phyloP scores from a whole-genome alignment of 768 basidiomycete species.

The Inosperma sp. region DNA sequence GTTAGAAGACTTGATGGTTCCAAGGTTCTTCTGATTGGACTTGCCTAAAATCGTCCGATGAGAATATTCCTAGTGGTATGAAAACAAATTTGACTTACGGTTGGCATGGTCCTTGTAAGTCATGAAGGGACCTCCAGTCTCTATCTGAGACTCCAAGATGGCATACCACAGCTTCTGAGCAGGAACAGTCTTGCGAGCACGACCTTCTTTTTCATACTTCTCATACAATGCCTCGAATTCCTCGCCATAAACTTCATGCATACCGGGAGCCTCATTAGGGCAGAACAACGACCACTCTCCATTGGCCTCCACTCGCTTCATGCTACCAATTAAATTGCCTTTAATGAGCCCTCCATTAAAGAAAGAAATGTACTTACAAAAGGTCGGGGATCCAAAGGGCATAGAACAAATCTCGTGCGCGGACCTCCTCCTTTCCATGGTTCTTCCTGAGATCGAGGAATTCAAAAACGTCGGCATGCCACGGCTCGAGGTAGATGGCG shows the following conservation, averaged over 20 bases:
- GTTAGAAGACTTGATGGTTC: constrained; percentile 84
- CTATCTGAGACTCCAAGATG: constrained; percentile 92
- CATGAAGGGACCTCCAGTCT: constrained; percentile 99
- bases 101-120: constrained; percentile 97
- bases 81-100: constrained; percentile 42
- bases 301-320: constrained; percentile 92
- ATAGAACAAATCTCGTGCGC: constrained; percentile 96
- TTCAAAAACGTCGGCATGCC: constrained; percentile 97
- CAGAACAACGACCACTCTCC: constrained; percentile 96
- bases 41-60: constrained; percentile 56
- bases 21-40: constrained; percentile 97
- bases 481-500: constrained; percentile 97
- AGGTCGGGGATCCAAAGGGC: constrained; percentile 98
- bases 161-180: constrained; percentile 99
- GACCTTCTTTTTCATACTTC: constrained; percentile 86
- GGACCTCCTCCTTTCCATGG: constrained; percentile 96
- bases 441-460: constrained; percentile 98
- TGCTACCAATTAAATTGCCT: constrained; percentile 43
- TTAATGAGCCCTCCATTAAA: background rate
- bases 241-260: constrained; percentile 83
- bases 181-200: constrained; percentile 75
- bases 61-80: background rate
- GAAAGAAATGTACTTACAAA: constrained; percentile 55
- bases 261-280: constrained; percentile 89
- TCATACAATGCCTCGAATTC: constrained; percentile 87